Evolutionary conservation across 805 yeast species (phyloP), one percentile per base, ranked within the genome.

Genomic region (Ogataea neopini): DNA sequence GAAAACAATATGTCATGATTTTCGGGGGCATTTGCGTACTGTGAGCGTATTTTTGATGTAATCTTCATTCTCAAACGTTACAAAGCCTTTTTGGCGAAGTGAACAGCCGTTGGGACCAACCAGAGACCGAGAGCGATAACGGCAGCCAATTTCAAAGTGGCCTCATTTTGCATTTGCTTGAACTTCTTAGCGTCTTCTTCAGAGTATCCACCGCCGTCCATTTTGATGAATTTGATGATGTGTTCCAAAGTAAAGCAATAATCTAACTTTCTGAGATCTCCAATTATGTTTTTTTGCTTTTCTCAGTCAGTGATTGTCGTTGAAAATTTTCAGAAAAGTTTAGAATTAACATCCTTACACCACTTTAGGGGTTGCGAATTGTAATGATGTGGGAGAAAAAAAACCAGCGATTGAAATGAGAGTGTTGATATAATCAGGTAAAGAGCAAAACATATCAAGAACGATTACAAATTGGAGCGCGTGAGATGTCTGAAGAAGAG

Each of bases 61-160:
- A n/a, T 30, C 17, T n/a, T 30, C 9, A 30, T n/a, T 15, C 6
- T 30, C 18, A 15, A 9, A 20, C 22, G 20, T 52, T 51, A 53
- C 39, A 53, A 51, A 7, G 60, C 77, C 62, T 71, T 82, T 60
- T 70, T 78, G 59, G 75, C 62, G 53, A 72, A 79, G 62, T 82
- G 84, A 65, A 70, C 66, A 43, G 77, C 65, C 32, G 83, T 76
- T 55, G 88, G 88, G 46, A 67, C 51, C 22, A 62, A 59, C 83
- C 84, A 86, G 60, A 86, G 74, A 18, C 82, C 81, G 51, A 83
- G 79, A 41, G 88, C 88, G 50, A 84, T 69, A 54, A 76, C 66
- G 39, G 80, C 82, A 19, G 91, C 88, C 40, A 75, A 70, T 57
- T 70, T 71, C 57, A 86, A 67, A 41, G 88, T 84, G 52, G 75